Evolutionary conservation across 2,329 filamentous ascomycete species (phyloP).

Genomic region (Calonectria multiphialidica): DNA sequence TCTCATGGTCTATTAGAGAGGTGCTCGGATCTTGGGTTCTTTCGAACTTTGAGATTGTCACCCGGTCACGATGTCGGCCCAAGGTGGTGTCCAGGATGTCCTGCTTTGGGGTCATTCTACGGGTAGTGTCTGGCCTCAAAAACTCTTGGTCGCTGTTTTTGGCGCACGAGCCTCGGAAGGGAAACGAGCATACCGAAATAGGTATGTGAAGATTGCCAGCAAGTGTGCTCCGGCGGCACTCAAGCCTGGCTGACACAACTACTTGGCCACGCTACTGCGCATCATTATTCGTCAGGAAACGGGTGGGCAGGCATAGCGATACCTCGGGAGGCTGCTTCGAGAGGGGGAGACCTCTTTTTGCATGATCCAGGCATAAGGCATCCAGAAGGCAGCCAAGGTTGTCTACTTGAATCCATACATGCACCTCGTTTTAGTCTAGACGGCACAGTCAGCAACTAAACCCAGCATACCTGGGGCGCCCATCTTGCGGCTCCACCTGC

Average conservation of each 20-base stretch:
- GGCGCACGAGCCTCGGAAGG: background rate
- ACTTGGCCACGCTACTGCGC: slow-evolving; percentile 5
- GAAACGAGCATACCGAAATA: background rate
- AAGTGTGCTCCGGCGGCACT: background rate
- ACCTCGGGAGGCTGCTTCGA: background rate
- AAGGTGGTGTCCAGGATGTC: background rate
- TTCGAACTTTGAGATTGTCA: background rate
- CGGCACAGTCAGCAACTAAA: background rate
- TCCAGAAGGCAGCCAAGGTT: slow-evolving; percentile 6
- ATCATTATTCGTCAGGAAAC: background rate
- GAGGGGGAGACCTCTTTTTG: background rate
- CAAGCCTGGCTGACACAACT: background rate
- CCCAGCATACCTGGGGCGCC: background rate
- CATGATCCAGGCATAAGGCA: slow-evolving; percentile 7
- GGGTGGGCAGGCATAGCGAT: background rate
- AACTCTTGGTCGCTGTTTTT: background rate
- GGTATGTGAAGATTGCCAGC: background rate
- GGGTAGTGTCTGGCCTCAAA: slow-evolving; percentile 15
- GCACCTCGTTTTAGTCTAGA: slow-evolving; percentile 7
- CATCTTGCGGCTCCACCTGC: background rate
- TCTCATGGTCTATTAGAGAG: slow-evolving; percentile 12
- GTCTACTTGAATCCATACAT: background rate
- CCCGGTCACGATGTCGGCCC: background rate
- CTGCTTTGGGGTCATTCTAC: background rate
- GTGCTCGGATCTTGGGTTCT: slow-evolving; percentile 19